Evolutionary conservation across 345 rosid species (phyloP).

Genomic region (Bruguiera parviflora): DNA sequence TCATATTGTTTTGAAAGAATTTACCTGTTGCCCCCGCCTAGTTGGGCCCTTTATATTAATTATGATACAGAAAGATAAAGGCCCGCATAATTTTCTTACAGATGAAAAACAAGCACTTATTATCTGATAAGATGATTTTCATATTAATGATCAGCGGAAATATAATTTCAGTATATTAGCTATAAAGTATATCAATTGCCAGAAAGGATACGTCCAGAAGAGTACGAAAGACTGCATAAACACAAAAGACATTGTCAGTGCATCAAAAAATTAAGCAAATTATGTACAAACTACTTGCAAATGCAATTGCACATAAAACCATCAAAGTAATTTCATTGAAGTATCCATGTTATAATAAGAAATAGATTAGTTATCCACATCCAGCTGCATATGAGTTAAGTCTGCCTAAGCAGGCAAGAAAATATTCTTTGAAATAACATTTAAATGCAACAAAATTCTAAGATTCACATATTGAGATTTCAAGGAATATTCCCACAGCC

Average conservation of each 20-base stretch:
- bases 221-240: conserved; percentile 94
- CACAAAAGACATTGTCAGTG: conserved; percentile 17
- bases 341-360: not conserved
- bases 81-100: not conserved
- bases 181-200: conserved; percentile 7
- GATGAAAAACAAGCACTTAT: not conserved
- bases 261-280: conserved; percentile 3
- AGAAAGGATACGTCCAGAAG: conserved; percentile 98
- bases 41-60: too few relatives aligned
- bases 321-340: not conserved
- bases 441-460: too few relatives aligned
- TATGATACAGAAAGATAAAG: not conserved
- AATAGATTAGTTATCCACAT: not conserved
- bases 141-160: not conserved
- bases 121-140: not conserved
- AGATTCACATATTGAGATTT: too few relatives aligned
- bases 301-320: conserved; percentile 4
- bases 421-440: too few relatives aligned
- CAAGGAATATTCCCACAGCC: too few relatives aligned
- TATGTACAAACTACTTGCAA: not conserved
- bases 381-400: too few relatives aligned
- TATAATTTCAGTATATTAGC: conserved; percentile 1
- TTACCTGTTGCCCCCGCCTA: too few relatives aligned
- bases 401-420: too few relatives aligned
- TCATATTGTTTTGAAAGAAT: too few relatives aligned